A percentile compares a stretch with the other conserved stretches of the same genome.
Conservation (phyloP, 2,329 filamentous ascomycete species). For the Fusarium austroafricanum region DNA sequence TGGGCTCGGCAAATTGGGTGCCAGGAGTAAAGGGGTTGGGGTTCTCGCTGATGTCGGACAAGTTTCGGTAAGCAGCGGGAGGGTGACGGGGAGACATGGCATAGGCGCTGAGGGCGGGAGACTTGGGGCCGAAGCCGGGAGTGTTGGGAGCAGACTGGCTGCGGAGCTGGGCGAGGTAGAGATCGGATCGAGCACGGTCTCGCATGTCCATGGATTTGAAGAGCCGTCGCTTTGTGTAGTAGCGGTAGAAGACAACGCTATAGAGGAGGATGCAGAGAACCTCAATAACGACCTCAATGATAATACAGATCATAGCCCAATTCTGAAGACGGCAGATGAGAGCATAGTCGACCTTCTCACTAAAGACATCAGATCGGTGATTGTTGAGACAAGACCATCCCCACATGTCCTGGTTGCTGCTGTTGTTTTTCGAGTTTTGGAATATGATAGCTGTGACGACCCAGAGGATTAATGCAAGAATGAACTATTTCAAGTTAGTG, state of each 20-base stretch:
- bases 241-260: slow-evolving; percentile 94
- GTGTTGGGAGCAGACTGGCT: slow-evolving; percentile 94
- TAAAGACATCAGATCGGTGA: slow-evolving; percentile 79
- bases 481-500: slow-evolving; percentile 65
- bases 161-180: slow-evolving; percentile 89
- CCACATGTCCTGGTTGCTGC: slow-evolving; percentile 89
- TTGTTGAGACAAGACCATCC: slow-evolving; percentile 98
- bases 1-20: slow-evolving; percentile 69
- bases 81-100: slow-evolving; percentile 72
- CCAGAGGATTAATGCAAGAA: slow-evolving; percentile 94
- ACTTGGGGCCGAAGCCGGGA: slow-evolving; percentile 83
- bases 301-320: slow-evolving; percentile 95
- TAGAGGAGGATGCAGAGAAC: slow-evolving; percentile 92
- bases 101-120: slow-evolving; percentile 60
- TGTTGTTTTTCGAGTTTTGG: slow-evolving; percentile 78
- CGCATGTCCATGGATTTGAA: slow-evolving; percentile 97
- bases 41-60: slow-evolving; percentile 59
- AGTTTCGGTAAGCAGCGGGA: slow-evolving; percentile 65
- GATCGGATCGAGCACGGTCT: slow-evolving; percentile 91
- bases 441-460: slow-evolving; percentile 85
- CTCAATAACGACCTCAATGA: slow-evolving; percentile 96
- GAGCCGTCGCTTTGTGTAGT: slow-evolving; percentile 95
- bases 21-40: slow-evolving; percentile 65
- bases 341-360: slow-evolving; percentile 85
- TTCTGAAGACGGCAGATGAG: slow-evolving; percentile 93